These are phyloP conservation scores for Phytophthora pluvialis DNA, from an alignment of 352 stramenopile genomes.

Conservation along the genomic window DNA sequence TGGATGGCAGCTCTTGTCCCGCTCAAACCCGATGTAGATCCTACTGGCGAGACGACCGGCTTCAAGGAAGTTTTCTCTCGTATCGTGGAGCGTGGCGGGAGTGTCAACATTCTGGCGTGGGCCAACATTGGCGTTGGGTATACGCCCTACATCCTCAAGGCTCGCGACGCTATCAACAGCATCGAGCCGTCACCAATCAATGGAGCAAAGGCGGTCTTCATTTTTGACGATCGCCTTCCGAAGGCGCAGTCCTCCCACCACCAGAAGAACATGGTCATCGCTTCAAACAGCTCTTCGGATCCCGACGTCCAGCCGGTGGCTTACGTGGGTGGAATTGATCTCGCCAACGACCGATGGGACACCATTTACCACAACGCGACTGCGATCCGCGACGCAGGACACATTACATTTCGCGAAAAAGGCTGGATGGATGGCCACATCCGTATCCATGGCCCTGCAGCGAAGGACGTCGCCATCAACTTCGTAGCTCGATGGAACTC, in stretches of 20 bases:
- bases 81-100: conserved; percentile 39
- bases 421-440: conserved; percentile 64
- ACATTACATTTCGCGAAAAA: conserved; percentile 47
- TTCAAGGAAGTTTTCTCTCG: conserved; percentile 44
- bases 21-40: conserved; percentile 36
- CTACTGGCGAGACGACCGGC: conserved; percentile 25
- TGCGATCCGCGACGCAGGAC: conserved; percentile 32
- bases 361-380: conserved; percentile 52
- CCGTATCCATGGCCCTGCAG: conserved; percentile 46
- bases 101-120: conserved; percentile 55
- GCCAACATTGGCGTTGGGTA: conserved; percentile 46
- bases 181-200: conserved; percentile 20
- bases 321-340: conserved; percentile 58
- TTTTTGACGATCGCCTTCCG: conserved; percentile 61
- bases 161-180: conserved; percentile 49
- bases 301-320: conserved; percentile 29
- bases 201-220: conserved; percentile 24
- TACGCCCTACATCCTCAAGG: conserved; percentile 36
- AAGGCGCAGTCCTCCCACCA: conserved; percentile 44
- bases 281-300: conserved; percentile 5
- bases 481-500: conserved; percentile 65
- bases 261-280: conserved; percentile 52
- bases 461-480: conserved; percentile 53
- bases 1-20: conserved; percentile 55
- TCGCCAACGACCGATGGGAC: conserved; percentile 61